Percentiles rank a stretch among this genome's conserved stretches.
Evolutionary conservation across 345 rosid genomes (phyloP).

Genomic region (Psidium friedrichsthalianum): DNA sequence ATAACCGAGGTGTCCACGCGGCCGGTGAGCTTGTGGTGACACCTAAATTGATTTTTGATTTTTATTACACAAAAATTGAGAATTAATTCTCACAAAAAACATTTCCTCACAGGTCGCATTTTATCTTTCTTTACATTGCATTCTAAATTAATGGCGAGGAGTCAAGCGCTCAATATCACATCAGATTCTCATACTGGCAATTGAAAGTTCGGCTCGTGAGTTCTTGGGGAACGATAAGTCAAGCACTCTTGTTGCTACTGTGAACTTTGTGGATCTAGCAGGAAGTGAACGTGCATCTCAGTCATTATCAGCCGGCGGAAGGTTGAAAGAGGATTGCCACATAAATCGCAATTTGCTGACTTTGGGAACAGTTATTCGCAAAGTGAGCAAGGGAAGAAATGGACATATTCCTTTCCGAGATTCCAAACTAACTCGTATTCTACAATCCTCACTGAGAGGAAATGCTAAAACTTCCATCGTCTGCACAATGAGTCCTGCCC

Average conservation of each 20-base stretch:
- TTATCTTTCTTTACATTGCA: too few relatives aligned
- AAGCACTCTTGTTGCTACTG: conserved; percentile 71
- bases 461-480: conserved; percentile 88
- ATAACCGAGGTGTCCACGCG: too few relatives aligned
- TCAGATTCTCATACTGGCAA: conserved; percentile 85
- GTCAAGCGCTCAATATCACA: conserved; percentile 94
- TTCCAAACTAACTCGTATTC: conserved; percentile 89
- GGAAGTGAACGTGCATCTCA: conserved; percentile 99
- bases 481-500: conserved; percentile 91
- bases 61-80: too few relatives aligned
- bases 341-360: conserved; percentile 88
- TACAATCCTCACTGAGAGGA: conserved; percentile 87
- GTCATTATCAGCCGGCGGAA: conserved; percentile 68
- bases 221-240: conserved; percentile 46
- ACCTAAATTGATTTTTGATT: too few relatives aligned
- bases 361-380: conserved; percentile 89
- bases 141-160: too few relatives aligned
- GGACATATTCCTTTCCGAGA: conserved; percentile 92
- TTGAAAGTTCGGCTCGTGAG: conserved; percentile 73
- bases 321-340: conserved; percentile 95
- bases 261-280: conserved; percentile 91
- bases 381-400: conserved; percentile 88
- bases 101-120: too few relatives aligned
- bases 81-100: too few relatives aligned
- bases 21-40: too few relatives aligned